Base-by-base conservation (phyloP, 306 rosid genomes). In the Quercus agrifolia region DNA sequence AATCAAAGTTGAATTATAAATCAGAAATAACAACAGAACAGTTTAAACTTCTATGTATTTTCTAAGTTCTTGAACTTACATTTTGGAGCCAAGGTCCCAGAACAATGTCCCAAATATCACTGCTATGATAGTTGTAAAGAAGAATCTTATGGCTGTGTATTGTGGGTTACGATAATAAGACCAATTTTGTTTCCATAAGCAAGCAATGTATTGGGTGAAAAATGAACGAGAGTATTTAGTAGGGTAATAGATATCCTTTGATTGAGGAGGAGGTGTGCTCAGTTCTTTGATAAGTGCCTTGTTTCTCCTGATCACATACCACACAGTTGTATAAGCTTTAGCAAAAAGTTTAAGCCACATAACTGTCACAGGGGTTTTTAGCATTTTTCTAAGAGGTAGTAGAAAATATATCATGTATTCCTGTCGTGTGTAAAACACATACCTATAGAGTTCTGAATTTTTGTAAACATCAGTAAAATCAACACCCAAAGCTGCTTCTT, bases 171-270 rank as follows among this genome's bases (percentile, higher is more conserved):
- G 83, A 94, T 93, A 87, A 55, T 83, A 87, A 7, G 93, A 90
- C 94, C 88, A 87, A 70, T 83, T 90, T 62, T 90, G 97, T 71
- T 90, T 90, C 93, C 94, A 88, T 31, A 90, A 85, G 67, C 94
- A 90, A 55, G 93, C 93, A 62, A 84, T 71, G 75, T 81, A 86
- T 82, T 89, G 92, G 12, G 61, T 74, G 58, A 58, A 63, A 78
- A 88, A 86, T 77, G 97, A 49, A 55, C 82, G 88, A 5, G 93
- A 77, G 85, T 73, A 87, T 77, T 77, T 77, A 18, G 89, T 83
- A 2, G 89, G 74, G 76, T 90, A 90, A 74, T 81, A 56, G 74
- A 92, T 83, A 56, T 90, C 94, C 64, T 78, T 84, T 28, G 90
- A 88, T 31, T 85, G 89, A 25, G 90, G 77, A 55, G 81, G 62